phyloP scores from a whole-genome alignment of 768 basidiomycete genomes.

The Xanthoconium stramineum region DNA sequence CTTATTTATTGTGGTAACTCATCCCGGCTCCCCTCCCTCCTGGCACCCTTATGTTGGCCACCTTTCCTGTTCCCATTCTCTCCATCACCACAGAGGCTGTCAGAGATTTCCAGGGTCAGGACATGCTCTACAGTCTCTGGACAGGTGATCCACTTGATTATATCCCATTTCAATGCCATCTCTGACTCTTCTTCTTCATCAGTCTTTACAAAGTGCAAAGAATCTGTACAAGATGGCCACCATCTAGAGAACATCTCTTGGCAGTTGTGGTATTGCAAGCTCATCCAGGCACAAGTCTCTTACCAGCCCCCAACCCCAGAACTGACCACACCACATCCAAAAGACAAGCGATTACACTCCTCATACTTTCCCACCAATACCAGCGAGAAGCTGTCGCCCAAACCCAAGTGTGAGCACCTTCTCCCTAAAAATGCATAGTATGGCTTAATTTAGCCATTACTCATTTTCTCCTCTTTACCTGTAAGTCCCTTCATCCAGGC shows the following conservation, averaged over 20 bases:
- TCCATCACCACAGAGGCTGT: conserved; percentile 64
- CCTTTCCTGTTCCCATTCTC: conserved; percentile 64
- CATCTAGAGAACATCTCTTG: conserved; percentile 86
- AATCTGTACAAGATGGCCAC: conserved; percentile 72
- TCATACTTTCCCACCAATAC: conserved; percentile 27
- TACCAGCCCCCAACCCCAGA: conserved; percentile 30
- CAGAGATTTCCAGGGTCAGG: conserved; percentile 62
- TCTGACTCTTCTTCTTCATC: conserved; percentile 11
- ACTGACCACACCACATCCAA: conserved; percentile 14
- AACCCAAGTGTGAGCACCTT: conserved; percentile 13
- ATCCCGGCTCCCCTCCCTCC: conserved; percentile 7
- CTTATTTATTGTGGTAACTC: conserved; percentile 6
- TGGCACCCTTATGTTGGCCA: conserved; percentile 39
- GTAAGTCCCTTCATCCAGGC: conserved; percentile 20
- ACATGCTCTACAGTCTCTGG: conserved; percentile 68
- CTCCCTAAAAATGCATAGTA: conserved; percentile 11
- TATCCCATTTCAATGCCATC: not conserved
- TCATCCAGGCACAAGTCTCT: conserved; percentile 37
- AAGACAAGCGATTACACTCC: conserved; percentile 19
- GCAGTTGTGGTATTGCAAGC: conserved; percentile 76
- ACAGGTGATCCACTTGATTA: conserved; percentile 41
- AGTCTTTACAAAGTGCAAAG: conserved; percentile 87
- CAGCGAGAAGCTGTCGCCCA: conserved; percentile 14
- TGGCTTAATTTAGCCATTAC: conserved; percentile 12
- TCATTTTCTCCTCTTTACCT: conserved; percentile 9